Percentiles rank a stretch among this genome's conserved stretches.
These are phyloP conservation scores for Teratosphaeria viscida DNA, from an alignment of 2,329 filamentous ascomycete genomes.

Conservation along the genomic window DNA sequence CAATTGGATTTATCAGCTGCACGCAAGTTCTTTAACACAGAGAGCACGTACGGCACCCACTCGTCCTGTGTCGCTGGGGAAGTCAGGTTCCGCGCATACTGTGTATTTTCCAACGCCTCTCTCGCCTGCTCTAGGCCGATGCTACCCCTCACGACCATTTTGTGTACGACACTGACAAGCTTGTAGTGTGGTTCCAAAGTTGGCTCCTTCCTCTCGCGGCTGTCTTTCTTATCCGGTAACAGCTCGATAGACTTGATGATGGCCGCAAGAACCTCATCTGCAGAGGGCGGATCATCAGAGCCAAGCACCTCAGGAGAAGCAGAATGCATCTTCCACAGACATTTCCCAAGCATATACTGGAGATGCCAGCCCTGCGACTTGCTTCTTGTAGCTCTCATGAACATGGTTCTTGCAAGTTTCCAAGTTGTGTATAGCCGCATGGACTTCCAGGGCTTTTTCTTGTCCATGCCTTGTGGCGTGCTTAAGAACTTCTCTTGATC, in stretches of 20 bases:
- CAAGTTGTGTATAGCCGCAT: conserved; percentile 52
- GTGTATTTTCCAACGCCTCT: conserved; percentile 42
- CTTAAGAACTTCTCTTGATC: conserved; percentile 54
- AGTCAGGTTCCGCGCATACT: conserved; percentile 44
- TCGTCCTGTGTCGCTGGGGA: conserved; percentile 37
- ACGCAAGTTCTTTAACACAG: conserved; percentile 49
- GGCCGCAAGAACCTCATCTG: conserved; percentile 43
- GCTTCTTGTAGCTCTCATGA: conserved; percentile 48
- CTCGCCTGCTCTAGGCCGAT: conserved; percentile 35
- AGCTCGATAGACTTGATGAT: conserved; percentile 51
- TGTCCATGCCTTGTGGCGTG: conserved; percentile 35
- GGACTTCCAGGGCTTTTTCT: conserved; percentile 49
- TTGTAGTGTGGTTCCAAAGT: conserved; percentile 91
- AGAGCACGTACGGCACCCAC: conserved; percentile 53
- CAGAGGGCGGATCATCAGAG: conserved; percentile 20
- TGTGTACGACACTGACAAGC: conserved; percentile 70
- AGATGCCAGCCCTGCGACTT: conserved; percentile 55
- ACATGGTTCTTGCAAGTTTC: conserved; percentile 53
- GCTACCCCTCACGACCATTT: conserved; percentile 52
- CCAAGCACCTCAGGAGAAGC: conserved; percentile 17
- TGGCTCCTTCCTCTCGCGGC: conserved; percentile 58
- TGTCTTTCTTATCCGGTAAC: conserved; percentile 42
- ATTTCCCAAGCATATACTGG: conserved; percentile 61
- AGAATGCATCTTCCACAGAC: conserved; percentile 59
- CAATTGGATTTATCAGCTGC: conserved; percentile 82